Conservation (phyloP, 768 basidiomycete genomes). For the Lactarius evosmus region DNA sequence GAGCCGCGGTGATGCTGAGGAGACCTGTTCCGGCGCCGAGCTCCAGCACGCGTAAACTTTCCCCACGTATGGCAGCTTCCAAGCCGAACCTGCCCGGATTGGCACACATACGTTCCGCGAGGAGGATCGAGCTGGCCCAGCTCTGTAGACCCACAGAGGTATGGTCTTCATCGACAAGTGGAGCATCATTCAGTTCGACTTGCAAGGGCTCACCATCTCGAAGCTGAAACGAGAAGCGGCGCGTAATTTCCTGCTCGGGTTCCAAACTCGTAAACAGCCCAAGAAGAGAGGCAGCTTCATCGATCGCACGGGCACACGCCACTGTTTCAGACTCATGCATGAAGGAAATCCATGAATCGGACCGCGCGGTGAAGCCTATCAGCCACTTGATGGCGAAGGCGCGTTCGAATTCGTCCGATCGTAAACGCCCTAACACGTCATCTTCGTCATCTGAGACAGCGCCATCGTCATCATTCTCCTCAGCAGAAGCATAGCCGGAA, state of each 20-base stretch:
- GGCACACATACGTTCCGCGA: constrained; percentile 60
- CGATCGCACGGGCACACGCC: constrained; percentile 45
- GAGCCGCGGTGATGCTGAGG: constrained; percentile 66
- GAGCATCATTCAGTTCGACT: constrained; percentile 68
- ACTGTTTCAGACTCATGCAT: constrained; percentile 37
- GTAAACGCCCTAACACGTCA: constrained; percentile 45
- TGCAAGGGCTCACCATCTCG: constrained; percentile 32
- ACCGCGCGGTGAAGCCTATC: constrained; percentile 62
- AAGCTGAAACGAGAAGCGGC: constrained; percentile 49
- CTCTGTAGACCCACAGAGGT: constrained; percentile 82
- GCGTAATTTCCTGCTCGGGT: constrained; percentile 43
- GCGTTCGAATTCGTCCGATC: constrained; percentile 64
- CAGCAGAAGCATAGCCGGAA: constrained; percentile 74
- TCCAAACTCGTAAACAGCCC: constrained; percentile 46
- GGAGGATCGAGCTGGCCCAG: constrained; percentile 75
- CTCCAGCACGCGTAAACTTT: constrained; percentile 50
- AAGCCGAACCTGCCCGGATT: constrained; percentile 45
- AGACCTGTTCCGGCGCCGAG: constrained; percentile 86
- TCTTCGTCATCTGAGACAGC: constrained; percentile 22
- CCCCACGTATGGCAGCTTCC: background rate
- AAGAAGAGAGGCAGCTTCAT: constrained; percentile 58
- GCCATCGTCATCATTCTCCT: constrained; percentile 33
- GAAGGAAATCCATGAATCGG: constrained; percentile 47
- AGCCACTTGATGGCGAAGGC: constrained; percentile 71
- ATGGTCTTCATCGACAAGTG: constrained; percentile 60